These are phyloP conservation scores for Aspergillus pseudoglaucus DNA, from an alignment of 2,329 filamentous ascomycete genomes.

Conservation along the genomic window DNA sequence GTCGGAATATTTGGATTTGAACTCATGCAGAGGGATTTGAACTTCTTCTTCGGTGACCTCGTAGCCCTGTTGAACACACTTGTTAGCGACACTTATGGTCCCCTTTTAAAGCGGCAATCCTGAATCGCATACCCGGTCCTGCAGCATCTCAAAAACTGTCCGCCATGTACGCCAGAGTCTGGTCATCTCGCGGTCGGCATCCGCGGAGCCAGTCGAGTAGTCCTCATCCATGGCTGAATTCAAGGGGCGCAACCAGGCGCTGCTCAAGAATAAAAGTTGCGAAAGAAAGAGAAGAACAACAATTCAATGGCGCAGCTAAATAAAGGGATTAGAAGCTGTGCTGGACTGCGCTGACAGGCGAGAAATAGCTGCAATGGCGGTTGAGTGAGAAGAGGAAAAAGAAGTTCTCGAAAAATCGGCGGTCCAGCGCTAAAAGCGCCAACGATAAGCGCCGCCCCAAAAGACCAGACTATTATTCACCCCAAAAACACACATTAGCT, in stretches of 20 bases:
- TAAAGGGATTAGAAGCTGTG: slow-evolving; percentile 2
- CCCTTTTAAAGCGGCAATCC: slow-evolving; percentile 6
- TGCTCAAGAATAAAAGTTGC: background rate
- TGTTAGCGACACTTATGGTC: slow-evolving; percentile 5
- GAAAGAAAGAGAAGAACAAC: slow-evolving; percentile 1
- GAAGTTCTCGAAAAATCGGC: slow-evolving; percentile 25
- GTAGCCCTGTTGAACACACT: slow-evolving; percentile 64
- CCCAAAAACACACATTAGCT: background rate
- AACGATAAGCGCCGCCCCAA: slow-evolving; percentile 17
- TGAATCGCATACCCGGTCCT: slow-evolving; percentile 64
- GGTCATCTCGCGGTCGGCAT: slow-evolving; percentile 41
- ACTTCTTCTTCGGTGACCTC: slow-evolving; percentile 85
- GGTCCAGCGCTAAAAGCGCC: slow-evolving; percentile 22
- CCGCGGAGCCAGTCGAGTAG: slow-evolving; percentile 27
- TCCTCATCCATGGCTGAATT: slow-evolving; percentile 34
- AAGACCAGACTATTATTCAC: slow-evolving; percentile 11
- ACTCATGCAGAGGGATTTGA: slow-evolving; percentile 76
- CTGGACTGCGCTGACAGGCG: slow-evolving; percentile 5
- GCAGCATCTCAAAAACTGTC: slow-evolving; percentile 92
- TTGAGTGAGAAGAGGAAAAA: slow-evolving; percentile 5
- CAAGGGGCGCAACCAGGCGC: slow-evolving; percentile 7
- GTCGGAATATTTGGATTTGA: slow-evolving; percentile 65
- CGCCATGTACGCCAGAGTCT: slow-evolving; percentile 90
- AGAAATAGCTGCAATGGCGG: slow-evolving; percentile 16
- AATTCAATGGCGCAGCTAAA: background rate